Conservation (phyloP, 1,284 basidiomycete species). For the Jaminaea rosea region DNA sequence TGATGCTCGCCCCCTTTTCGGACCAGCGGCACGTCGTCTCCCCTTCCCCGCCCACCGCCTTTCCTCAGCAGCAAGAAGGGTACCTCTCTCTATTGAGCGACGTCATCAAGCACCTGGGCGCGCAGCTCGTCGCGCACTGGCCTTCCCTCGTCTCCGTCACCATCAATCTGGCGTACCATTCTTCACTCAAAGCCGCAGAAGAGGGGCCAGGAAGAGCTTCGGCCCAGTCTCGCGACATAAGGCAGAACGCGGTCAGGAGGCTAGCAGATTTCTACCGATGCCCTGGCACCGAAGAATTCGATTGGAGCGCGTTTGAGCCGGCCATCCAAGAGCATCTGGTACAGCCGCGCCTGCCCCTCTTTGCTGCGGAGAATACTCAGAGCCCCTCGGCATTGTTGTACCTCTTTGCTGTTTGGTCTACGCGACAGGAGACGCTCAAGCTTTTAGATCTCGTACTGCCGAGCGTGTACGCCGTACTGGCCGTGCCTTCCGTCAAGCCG, state of each 20-base stretch:
- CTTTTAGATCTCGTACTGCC: slow-evolving; percentile 65
- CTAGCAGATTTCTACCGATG: slow-evolving; percentile 75
- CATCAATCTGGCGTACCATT: slow-evolving; percentile 35
- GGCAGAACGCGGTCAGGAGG: slow-evolving; percentile 76
- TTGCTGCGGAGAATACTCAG: slow-evolving; percentile 83
- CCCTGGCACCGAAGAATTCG: slow-evolving; percentile 53
- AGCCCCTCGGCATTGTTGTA: slow-evolving; percentile 81
- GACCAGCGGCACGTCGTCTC: slow-evolving; percentile 28
- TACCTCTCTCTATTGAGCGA: slow-evolving; percentile 49
- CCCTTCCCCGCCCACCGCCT: slow-evolving; percentile 13
- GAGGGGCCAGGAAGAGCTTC: background rate
- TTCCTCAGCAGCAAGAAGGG: slow-evolving; percentile 28
- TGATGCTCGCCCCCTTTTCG: slow-evolving; percentile 77
- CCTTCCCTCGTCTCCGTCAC: slow-evolving; percentile 24
- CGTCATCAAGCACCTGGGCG: slow-evolving; percentile 38
- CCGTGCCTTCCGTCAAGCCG: slow-evolving; percentile 77
- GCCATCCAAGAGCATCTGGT: slow-evolving; percentile 66
- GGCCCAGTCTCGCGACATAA: slow-evolving; percentile 51
- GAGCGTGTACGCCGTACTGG: slow-evolving; percentile 70
- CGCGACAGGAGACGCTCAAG: slow-evolving; percentile 57
- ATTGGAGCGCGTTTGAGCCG: slow-evolving; percentile 65
- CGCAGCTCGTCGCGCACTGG: slow-evolving; percentile 24
- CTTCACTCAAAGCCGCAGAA: slow-evolving; percentile 4
- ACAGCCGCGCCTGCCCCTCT: slow-evolving; percentile 65
- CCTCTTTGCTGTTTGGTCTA: slow-evolving; percentile 72